phyloP scores from a whole-genome alignment of 805 yeast genomes.

The Starmera dryadoides region DNA sequence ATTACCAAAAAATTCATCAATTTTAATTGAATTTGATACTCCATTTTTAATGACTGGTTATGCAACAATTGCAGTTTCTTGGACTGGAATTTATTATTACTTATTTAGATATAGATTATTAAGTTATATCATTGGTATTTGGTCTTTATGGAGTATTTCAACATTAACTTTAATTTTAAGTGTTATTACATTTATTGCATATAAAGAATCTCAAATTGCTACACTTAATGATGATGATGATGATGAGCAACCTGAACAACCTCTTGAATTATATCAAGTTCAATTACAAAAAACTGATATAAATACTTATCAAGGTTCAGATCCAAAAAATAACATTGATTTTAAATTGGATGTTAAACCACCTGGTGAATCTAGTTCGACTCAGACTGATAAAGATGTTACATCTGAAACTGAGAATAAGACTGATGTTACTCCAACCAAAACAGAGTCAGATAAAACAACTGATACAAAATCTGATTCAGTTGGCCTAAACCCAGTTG shows the following conservation, averaged over 20 bases:
- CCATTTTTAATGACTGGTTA: constrained; percentile 9
- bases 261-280: background rate
- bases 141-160: constrained; percentile 13
- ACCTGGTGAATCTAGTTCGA: too few species aligned
- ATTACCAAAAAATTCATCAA: background rate
- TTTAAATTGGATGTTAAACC: constrained; percentile 1
- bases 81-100: constrained; percentile 19
- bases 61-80: constrained; percentile 10
- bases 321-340: constrained; percentile 1
- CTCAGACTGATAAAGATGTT: too few species aligned
- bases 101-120: constrained; percentile 15
- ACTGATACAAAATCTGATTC: too few species aligned
- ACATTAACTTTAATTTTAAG: constrained; percentile 8
- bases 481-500: too few species aligned
- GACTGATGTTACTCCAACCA: too few species aligned
- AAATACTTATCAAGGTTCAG: background rate
- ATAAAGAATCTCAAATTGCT: constrained; percentile 4
- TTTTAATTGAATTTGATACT: constrained; percentile 17
- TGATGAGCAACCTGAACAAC: background rate
- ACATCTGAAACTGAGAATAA: too few species aligned
- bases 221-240: background rate
- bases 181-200: constrained; percentile 10
- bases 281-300: background rate
- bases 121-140: constrained; percentile 15
- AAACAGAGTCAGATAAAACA: too few species aligned